These are phyloP conservation scores for Pontederia crassipes DNA, from an alignment of 176 grass and related monocot species.

Conservation along the genomic window DNA sequence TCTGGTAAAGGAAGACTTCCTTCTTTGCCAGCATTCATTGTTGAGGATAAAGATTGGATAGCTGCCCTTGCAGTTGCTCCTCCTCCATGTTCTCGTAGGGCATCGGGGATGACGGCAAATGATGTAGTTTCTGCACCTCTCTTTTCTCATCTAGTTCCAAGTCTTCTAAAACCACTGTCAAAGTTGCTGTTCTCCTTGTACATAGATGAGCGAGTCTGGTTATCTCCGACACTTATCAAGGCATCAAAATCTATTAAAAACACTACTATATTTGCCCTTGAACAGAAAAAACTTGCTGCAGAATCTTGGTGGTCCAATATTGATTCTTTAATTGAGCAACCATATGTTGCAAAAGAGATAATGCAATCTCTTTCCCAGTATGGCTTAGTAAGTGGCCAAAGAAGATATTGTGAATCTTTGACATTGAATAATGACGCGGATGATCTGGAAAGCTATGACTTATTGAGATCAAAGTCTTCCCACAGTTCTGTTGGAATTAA, in stretches of 20 bases:
- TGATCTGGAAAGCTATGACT: slow-evolving; percentile 31
- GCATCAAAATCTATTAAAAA: slow-evolving; percentile 57
- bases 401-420: slow-evolving; percentile 34
- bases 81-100: slow-evolving; percentile 85
- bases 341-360: slow-evolving; percentile 50
- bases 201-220: slow-evolving; percentile 81
- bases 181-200: slow-evolving; percentile 58
- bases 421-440: slow-evolving; percentile 22
- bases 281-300: slow-evolving; percentile 37
- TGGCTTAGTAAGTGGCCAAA: slow-evolving; percentile 46
- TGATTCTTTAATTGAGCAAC: slow-evolving; percentile 49
- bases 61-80: slow-evolving; percentile 77
- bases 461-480: slow-evolving; percentile 29
- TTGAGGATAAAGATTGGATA: slow-evolving; percentile 91
- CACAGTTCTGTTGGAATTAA: slow-evolving; percentile 32
- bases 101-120: slow-evolving; percentile 70
- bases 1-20: slow-evolving; percentile 43
- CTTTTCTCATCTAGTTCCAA: slow-evolving; percentile 51
- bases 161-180: slow-evolving; percentile 64
- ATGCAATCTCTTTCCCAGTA: slow-evolving; percentile 49
- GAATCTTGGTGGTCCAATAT: slow-evolving; percentile 53
- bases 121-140: slow-evolving; percentile 70
- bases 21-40: slow-evolving; percentile 48
- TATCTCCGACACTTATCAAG: slow-evolving; percentile 63
- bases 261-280: slow-evolving; percentile 51